Percentiles rank a stretch among this genome's conserved stretches.
Evolutionary conservation across 768 basidiomycete genomes (phyloP).

Genomic region (Hemileccinum impolitum): DNA sequence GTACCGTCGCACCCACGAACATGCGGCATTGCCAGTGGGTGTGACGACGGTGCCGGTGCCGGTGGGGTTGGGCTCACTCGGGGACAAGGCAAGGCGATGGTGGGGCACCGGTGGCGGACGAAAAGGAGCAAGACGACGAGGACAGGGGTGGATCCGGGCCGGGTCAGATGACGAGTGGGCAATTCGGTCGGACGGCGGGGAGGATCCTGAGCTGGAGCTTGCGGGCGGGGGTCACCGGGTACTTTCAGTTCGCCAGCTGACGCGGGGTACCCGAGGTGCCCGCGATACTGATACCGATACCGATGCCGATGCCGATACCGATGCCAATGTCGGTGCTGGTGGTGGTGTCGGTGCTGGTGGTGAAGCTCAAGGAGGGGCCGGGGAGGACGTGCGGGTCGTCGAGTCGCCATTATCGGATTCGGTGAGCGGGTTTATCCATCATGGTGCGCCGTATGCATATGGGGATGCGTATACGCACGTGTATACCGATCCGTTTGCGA

Average conservation of each 20-base stretch:
- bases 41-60: too few relatives aligned
- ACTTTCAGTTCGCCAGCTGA: background rate
- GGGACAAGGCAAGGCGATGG: constrained; percentile 23
- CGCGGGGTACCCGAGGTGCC: too few relatives aligned
- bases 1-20: constrained; percentile 28
- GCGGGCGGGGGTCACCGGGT: background rate
- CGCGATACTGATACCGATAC: too few relatives aligned
- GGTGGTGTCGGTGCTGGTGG: too few relatives aligned
- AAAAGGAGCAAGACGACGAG: constrained; percentile 20
- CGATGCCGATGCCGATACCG: too few relatives aligned
- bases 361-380: background rate
- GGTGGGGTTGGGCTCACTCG: constrained; percentile 21
- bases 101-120: too few relatives aligned
- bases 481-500: constrained; percentile 18
- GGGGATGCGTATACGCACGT: background rate
- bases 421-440: constrained; percentile 8
- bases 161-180: constrained; percentile 50
- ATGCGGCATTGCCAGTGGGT: background rate
- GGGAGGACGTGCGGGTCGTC: constrained; percentile 7
- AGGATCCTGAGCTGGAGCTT: constrained; percentile 1
- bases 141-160: constrained; percentile 51
- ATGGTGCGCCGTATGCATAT: constrained; percentile 10
- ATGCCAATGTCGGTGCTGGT: too few relatives aligned
- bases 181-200: constrained; percentile 24
- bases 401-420: constrained; percentile 30